These are phyloP conservation scores for Debaryomyces castellii DNA, from an alignment of 805 yeast species.

Conservation along the genomic window DNA sequence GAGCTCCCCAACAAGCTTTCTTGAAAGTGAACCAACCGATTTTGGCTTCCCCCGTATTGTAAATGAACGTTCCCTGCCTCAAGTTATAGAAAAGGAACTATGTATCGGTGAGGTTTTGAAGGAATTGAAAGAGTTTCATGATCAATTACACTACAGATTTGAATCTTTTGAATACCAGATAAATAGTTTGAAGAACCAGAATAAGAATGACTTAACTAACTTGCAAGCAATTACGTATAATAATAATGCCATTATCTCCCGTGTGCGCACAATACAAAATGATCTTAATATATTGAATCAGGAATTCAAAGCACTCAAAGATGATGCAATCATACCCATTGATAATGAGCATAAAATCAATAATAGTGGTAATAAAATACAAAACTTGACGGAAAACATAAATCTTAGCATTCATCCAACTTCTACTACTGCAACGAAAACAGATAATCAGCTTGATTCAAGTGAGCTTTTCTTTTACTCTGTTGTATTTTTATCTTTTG, in stretches of 20 bases:
- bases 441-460: neutral
- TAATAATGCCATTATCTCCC: neutral
- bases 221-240: neutral
- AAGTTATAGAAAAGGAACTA: neutral
- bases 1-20: slow-evolving; percentile 1
- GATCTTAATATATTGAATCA: neutral
- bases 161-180: slow-evolving; percentile 1
- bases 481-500: neutral
- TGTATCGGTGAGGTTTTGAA: slow-evolving; percentile 4
- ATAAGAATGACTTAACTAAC: neutral
- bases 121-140: slow-evolving; percentile 9
- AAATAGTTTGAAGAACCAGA: slow-evolving; percentile 2
- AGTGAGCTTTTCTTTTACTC: neutral
- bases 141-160: slow-evolving; percentile 4
- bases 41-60: neutral
- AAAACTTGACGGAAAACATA: neutral
- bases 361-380: neutral
- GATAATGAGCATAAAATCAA: neutral
- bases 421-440: neutral
- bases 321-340: neutral
- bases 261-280: neutral
- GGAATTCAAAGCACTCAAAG: neutral
- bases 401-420: neutral
- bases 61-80: neutral
- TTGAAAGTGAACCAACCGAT: neutral